Evolutionary conservation across 192 early-diverging fungal species (phyloP), one percentile per base, ranked within the genome.

Genomic region (Dissophora ornata): DNA sequence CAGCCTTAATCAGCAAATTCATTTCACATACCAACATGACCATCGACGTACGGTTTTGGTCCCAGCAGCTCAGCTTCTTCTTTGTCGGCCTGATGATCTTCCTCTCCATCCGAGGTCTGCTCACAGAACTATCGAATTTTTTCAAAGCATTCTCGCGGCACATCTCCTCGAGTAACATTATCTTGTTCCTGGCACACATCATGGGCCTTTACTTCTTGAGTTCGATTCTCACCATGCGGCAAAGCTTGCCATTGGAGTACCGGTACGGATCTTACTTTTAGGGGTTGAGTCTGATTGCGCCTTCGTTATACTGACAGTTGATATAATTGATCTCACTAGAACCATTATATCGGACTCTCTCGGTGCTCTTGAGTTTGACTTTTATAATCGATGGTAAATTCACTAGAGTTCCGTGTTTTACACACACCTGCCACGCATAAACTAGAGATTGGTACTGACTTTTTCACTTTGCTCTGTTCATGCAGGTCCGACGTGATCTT

Each of bases 181-280:
- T 96, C 0, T 68, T 96, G 25, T 86, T 94, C 49, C 80, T 96
- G 53, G 90, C 96, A 3, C 91, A 95, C 62, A 87, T 97, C 33
- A 93, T 97, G 91, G 93, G 93, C 46, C 91, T 95, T 69, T 98
- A 98, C 79, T 94, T 96, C 78, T 79, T 96, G 21, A 90, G 89
- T n/a, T 90, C 92, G 1, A 90, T 98, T 10, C 79, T 98, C 29
- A 94, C 97, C 90, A 92, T 98, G 90, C 88, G 95, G 55, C 89
- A 93, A 80, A 95, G 86, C 48, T 49, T 98, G 63, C 95, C 96
- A 16, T 79, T 84, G 15, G 89, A 96, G 67, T 93, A 95, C 75
- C 80, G 21, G 59, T 30, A 29, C 6, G 1, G 19, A 48, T 46
- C 9, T 18, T 50, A 24, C 21, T 30, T 38, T 8, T 22, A 6